Base-by-base conservation (phyloP, 768 basidiomycete genomes). In the Pisolithus orientalis region DNA sequence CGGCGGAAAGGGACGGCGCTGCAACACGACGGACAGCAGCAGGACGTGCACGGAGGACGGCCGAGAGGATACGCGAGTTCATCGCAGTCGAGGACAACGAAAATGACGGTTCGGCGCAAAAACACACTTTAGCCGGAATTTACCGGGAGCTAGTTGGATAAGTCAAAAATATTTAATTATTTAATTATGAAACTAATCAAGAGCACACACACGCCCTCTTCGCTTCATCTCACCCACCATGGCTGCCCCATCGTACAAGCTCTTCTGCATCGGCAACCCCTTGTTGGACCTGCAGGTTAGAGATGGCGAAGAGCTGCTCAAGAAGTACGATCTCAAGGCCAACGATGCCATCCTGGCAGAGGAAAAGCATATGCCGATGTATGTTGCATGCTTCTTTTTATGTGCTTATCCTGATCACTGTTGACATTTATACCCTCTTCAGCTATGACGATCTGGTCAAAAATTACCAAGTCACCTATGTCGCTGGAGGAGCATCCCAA, bases 301-400 rank as follows among this genome's bases (percentile, higher is more conserved):
- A 56, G 78, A 90, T 56, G 92, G 90, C 47, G 91, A 94, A 65
- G 76, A 76, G 31, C 79, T 97, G 39, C 76, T 98, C 52, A 74
- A 86, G 63, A 97, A 96, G 70, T 99, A 98, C 65, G 80, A 72
- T 53, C 80, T 99, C 62, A 90, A 91, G 65, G 77, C 93, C 50
- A 94, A 99, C 75, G 90, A 99, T 69, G 95, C 96, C 44, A 94
- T 97, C 70, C 80, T 99, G 52, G 95, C 94, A 2, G 87, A 85
- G 58, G 87, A 85, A 54, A 88, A 92, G 71, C 95, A 98, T 59
- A 72, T 77, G 52, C 77, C 83, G n/a, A 83, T 98, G 94, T 95
- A 60, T 59, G 84, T 64, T 32, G 38, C 27, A 28, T 34, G 34
- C 34, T 14, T 14, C 34, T 3, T 45, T n/a, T 21, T 21, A 21